Conservation (phyloP, 148 eudicot species). For the Rhododendron ferrugineum region DNA sequence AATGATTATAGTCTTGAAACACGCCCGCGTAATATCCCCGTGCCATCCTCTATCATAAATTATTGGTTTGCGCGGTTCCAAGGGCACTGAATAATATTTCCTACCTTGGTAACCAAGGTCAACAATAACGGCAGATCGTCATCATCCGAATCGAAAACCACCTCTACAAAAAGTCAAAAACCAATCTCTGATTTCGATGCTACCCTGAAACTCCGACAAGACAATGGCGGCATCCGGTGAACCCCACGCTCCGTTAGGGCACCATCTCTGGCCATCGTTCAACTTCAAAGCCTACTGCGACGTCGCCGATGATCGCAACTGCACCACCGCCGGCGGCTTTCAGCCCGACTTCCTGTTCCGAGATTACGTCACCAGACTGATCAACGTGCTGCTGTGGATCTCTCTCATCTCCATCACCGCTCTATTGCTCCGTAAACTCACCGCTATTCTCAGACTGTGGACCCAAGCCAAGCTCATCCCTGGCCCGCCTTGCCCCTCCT, state of each 20-base stretch:
- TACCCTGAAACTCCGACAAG: background rate
- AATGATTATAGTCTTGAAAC: too few relatives aligned
- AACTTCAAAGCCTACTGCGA: background rate
- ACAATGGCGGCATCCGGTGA: background rate
- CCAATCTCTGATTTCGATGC: background rate
- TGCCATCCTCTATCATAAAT: too few relatives aligned
- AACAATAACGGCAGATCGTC: background rate
- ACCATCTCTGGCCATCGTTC: background rate
- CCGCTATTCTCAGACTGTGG: constrained; percentile 33
- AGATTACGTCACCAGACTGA: constrained; percentile 37
- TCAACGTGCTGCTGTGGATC: constrained; percentile 51
- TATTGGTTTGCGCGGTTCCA: background rate
- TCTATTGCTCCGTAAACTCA: constrained; percentile 29
- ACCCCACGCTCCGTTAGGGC: background rate
- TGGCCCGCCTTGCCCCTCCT: constrained; percentile 45
- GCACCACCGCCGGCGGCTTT: background rate
- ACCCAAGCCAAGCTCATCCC: constrained; percentile 37
- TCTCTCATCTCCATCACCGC: constrained; percentile 34
- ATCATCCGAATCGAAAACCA: background rate
- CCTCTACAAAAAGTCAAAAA: background rate
- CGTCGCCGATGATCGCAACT: background rate
- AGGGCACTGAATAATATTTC: background rate
- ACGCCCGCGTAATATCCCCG: too few relatives aligned
- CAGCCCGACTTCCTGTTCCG: constrained; percentile 14
- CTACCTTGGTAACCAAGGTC: background rate